Conservation (phyloP, 352 stramenopile species). For the Poterioochromonas sp. region DNA sequence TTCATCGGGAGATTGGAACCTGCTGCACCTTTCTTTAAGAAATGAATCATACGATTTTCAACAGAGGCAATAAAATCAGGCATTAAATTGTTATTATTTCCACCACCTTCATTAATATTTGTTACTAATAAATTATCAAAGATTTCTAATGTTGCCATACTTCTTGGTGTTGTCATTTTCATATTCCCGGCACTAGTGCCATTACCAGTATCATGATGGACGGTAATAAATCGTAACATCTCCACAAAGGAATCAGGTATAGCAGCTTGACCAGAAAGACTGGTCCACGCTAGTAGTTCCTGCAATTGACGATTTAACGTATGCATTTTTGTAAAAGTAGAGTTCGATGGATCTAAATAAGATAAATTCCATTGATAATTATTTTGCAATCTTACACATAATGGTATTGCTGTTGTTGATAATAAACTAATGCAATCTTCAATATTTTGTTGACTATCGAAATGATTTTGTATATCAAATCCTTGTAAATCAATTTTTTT, state of each 20-base stretch:
- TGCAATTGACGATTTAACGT: conserved; percentile 27
- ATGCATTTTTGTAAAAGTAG: not conserved
- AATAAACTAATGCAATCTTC: not conserved
- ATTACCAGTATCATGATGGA: no score
- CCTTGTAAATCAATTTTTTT: not conserved
- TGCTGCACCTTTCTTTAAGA: no score
- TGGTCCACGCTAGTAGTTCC: conserved; percentile 7
- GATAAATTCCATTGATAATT: not conserved
- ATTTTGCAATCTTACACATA: not conserved
- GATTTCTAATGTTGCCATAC: no score
- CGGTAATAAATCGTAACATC: no score
- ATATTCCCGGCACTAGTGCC: no score
- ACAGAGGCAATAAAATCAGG: no score
- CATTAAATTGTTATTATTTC: no score
- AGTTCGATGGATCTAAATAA: not conserved
- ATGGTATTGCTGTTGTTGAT: not conserved
- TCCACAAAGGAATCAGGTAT: not conserved
- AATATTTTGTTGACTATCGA: not conserved
- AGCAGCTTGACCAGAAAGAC: not conserved
- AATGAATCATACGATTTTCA: no score
- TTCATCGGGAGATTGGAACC: no score
- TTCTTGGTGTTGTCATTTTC: no score
- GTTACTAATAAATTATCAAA: no score
- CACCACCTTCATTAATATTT: no score
- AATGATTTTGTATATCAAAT: not conserved